A percentile compares a stretch with the other conserved stretches of the same genome.
Conservation (phyloP, 2,329 filamentous ascomycete genomes). For the Penicillium sp. region DNA sequence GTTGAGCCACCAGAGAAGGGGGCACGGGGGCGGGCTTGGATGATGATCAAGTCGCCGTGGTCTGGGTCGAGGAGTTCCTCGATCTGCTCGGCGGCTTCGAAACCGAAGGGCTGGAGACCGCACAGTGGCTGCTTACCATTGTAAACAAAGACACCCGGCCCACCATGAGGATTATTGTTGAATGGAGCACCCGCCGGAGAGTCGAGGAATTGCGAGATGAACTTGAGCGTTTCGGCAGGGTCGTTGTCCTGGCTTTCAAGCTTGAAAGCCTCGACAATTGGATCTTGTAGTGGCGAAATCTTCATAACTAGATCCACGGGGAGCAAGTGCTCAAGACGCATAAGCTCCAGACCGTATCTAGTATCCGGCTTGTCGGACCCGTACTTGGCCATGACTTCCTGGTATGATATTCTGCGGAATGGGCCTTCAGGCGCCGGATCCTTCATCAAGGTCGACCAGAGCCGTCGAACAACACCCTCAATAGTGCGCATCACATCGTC, state of each 20-base stretch:
- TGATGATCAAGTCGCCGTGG: slow-evolving; percentile 74
- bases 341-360: slow-evolving; percentile 69
- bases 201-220: slow-evolving; percentile 71
- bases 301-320: slow-evolving; percentile 67
- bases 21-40: slow-evolving; percentile 71
- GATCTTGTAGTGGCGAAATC: slow-evolving; percentile 67
- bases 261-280: slow-evolving; percentile 72
- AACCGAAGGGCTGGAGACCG: slow-evolving; percentile 75
- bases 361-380: slow-evolving; percentile 93
- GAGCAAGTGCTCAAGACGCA: slow-evolving; percentile 62
- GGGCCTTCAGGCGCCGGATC: slow-evolving; percentile 43
- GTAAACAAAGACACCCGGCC: slow-evolving; percentile 73
- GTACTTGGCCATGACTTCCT: slow-evolving; percentile 73
- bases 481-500: slow-evolving; percentile 65
- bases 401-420: slow-evolving; percentile 66
- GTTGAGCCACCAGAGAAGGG: slow-evolving; percentile 72
- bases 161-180: slow-evolving; percentile 69
- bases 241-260: slow-evolving; percentile 52
- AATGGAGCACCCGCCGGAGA: slow-evolving; percentile 58
- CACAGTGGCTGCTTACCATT: slow-evolving; percentile 71
- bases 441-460: slow-evolving; percentile 55
- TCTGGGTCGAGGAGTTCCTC: slow-evolving; percentile 55
- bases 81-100: slow-evolving; percentile 62
- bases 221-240: slow-evolving; percentile 56
- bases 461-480: slow-evolving; percentile 50